Base-by-base conservation (phyloP, 2,329 filamentous ascomycete species). In the Beauveria sp. region DNA sequence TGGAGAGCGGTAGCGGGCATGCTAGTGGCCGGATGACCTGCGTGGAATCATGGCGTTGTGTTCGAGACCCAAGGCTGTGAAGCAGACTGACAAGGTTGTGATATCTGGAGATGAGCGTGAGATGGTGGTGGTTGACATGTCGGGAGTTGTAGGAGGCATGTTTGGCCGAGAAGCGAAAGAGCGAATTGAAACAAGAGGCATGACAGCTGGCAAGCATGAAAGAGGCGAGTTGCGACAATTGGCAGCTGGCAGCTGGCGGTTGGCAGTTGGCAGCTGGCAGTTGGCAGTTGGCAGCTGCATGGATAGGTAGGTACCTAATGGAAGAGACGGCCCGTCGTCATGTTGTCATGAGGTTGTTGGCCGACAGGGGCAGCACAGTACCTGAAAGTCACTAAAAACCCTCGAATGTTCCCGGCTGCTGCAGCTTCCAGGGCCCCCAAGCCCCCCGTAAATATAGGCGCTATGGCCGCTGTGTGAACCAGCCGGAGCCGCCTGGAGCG, bases 1-100 rank as follows among this genome's bases (percentile, higher is more conserved):
- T 51, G 38, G 38, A 46, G 38, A 26, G 57, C 57, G 49, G 57
- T 59, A 59, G 57, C 57, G 49, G 56, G 40, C 45, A 52, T 20
- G 40, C 38, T 59, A 53, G 49, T 40, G 57, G 57, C 24, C 57
- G 57, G 40, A 53, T 59, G 57, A 59, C 57, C 57, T 52, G 49
- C 57, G 57, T 38, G 26, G 57, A 46, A 10, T 45, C 10, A 52
- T 52, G 57, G 49, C 47, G 46, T 28, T 43, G 40, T n/a, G 57
- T 59, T 59, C 57, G 38, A 59, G 57, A 59, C 57, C 57, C 57
- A 12, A 46, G 57, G 47, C 18, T 38, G 49, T 34, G 47, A 45
- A 52, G 46, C 18, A 22, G 22, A 22, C 38, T 16, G 57, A 59
- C 46, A 43, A 59, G 57, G 47, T 58, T 58, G 38, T 52, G 47